phyloP scores from a whole-genome alignment of 495 filamentous ascomycete genomes.

The Stereocaulon alpinum region DNA sequence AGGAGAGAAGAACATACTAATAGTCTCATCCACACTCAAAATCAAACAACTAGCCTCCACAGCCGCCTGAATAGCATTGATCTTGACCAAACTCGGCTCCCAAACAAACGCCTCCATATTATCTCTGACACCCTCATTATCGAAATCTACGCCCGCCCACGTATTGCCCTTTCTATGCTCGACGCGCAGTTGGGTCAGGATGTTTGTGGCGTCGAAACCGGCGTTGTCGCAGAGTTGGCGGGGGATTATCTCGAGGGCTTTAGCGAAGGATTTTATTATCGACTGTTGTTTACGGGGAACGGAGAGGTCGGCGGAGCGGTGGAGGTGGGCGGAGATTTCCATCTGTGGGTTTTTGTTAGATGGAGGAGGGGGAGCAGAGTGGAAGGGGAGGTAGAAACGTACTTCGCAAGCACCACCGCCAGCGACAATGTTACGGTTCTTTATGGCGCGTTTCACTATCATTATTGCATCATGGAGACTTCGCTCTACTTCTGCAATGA shows the following conservation, averaged over 20 bases:
- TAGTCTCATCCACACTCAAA: conserved; percentile 92
- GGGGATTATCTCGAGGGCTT: conserved; percentile 93
- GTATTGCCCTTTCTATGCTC: conserved; percentile 83
- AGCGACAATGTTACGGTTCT: conserved; percentile 87
- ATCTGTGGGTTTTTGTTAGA: conserved; percentile 38
- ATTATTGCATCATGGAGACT: conserved; percentile 98
- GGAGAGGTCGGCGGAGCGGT: conserved; percentile 82
- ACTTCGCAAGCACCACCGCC: conserved; percentile 83
- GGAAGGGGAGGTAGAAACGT: not conserved
- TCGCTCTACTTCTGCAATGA: conserved; percentile 96
- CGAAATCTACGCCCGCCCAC: conserved; percentile 95
- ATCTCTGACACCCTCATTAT: conserved; percentile 79
- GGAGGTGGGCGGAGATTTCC: conserved; percentile 88
- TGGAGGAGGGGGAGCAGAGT: not conserved
- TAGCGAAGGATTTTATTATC: conserved; percentile 95
- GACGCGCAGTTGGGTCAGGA: conserved; percentile 86
- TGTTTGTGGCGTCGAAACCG: conserved; percentile 95
- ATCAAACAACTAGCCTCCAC: conserved; percentile 93
- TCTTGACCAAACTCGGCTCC: conserved; percentile 93
- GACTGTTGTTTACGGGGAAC: conserved; percentile 91
- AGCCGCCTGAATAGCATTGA: conserved; percentile 93
- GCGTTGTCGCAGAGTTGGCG: conserved; percentile 97
- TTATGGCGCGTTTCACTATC: conserved; percentile 95
- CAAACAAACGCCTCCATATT: conserved; percentile 93
- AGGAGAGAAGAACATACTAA: conserved; percentile 44